Conservation (phyloP, 2,329 filamentous ascomycete genomes). For the Bipolaris cookei region DNA sequence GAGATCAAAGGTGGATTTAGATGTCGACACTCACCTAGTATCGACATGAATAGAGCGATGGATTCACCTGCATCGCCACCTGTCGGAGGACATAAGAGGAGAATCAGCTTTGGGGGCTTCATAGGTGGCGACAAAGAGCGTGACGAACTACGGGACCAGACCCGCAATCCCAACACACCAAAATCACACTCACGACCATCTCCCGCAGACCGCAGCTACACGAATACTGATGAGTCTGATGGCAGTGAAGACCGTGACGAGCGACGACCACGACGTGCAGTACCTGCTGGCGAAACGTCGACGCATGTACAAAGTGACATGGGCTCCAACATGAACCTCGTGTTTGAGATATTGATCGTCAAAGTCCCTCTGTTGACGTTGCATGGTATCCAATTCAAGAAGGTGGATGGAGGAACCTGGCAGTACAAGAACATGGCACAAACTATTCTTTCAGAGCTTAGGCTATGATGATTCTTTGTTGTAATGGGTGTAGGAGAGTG, state of each 20-base stretch:
- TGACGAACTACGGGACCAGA: slow-evolving; percentile 72
- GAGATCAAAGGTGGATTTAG: slow-evolving; percentile 95
- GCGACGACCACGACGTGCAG: slow-evolving; percentile 42
- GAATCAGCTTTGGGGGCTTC: slow-evolving; percentile 83
- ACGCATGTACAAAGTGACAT: slow-evolving; percentile 92
- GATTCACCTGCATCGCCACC: slow-evolving; percentile 57
- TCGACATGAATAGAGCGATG: slow-evolving; percentile 77
- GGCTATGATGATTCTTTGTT: slow-evolving; percentile 10
- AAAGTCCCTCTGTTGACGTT: slow-evolving; percentile 92
- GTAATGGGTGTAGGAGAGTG: slow-evolving; percentile 1
- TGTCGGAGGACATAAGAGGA: slow-evolving; percentile 66
- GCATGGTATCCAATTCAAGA: slow-evolving; percentile 98
- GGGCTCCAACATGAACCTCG: slow-evolving; percentile 80
- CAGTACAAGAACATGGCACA: slow-evolving; percentile 99
- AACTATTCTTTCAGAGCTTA: slow-evolving; percentile 84
- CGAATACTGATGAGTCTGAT: slow-evolving; percentile 85
- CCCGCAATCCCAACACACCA: slow-evolving; percentile 59
- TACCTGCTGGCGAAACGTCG: slow-evolving; percentile 80
- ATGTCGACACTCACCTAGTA: slow-evolving; percentile 87
- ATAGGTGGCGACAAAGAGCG: slow-evolving; percentile 61
- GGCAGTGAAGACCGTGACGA: slow-evolving; percentile 67
- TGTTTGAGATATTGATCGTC: slow-evolving; percentile 96
- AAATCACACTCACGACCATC: slow-evolving; percentile 54
- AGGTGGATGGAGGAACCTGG: slow-evolving; percentile 93
- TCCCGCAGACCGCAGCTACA: slow-evolving; percentile 73